These are phyloP conservation scores for Aureobasidium sp. DNA, from an alignment of 2,329 filamentous ascomycete genomes.

Conservation along the genomic window DNA sequence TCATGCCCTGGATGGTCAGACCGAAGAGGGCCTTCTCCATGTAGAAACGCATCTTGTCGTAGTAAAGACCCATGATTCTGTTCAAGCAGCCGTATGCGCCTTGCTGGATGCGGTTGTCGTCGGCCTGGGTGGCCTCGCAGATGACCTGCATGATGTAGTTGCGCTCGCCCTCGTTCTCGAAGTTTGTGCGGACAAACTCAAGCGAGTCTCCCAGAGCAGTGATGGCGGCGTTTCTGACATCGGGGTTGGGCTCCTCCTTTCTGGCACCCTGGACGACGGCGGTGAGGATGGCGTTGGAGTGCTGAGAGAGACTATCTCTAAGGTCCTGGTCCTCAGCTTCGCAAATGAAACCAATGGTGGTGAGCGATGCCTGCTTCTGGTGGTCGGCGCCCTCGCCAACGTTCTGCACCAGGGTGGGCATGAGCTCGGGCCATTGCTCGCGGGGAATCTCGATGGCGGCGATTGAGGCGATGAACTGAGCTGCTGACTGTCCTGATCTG, in stretches of 20 bases:
- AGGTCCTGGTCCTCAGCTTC: slow-evolving; percentile 87
- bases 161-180: slow-evolving; percentile 96
- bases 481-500: slow-evolving; percentile 79
- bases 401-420: slow-evolving; percentile 82
- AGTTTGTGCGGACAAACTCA: slow-evolving; percentile 96
- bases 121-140: slow-evolving; percentile 93
- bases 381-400: slow-evolving; percentile 78
- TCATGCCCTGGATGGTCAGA: slow-evolving; percentile 96
- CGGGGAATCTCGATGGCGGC: slow-evolving; percentile 89
- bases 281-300: slow-evolving; percentile 96
- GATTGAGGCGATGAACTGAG: slow-evolving; percentile 91
- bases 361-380: slow-evolving; percentile 89
- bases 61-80: slow-evolving; percentile 97
- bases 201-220: slow-evolving; percentile 91
- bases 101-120: slow-evolving; percentile 85
- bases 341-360: slow-evolving; percentile 97
- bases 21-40: slow-evolving; percentile 99
- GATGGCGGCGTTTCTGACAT: slow-evolving; percentile 88
- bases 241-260: slow-evolving; percentile 86
- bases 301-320: slow-evolving; percentile 66
- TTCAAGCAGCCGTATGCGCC: slow-evolving; percentile 95
- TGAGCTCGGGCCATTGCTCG: slow-evolving; percentile 86
- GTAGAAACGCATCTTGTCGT: slow-evolving; percentile 99
- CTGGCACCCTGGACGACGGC: slow-evolving; percentile 95
- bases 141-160: slow-evolving; percentile 99